Evolutionary conservation across 2,329 filamentous ascomycete genomes (phyloP).

Genomic region (Diaporthe ampelina): DNA sequence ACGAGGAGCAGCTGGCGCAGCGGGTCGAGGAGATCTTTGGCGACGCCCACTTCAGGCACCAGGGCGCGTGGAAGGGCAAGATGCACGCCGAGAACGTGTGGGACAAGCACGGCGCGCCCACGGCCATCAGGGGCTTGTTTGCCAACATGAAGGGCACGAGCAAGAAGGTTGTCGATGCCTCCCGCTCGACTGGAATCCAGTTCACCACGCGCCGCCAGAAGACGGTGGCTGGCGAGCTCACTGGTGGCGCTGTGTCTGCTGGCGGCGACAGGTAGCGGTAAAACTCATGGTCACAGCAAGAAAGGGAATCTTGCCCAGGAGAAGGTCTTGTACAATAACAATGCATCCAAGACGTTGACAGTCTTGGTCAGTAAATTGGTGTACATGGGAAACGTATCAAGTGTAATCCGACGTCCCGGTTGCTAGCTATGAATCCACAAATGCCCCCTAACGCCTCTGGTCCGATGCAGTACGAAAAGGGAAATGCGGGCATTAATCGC

Average conservation of each 20-base stretch:
- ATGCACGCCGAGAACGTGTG: constrained; percentile 62
- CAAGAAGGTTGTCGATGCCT: constrained; percentile 53
- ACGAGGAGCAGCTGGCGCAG: constrained; percentile 80
- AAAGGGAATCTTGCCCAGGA: background rate
- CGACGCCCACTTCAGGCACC: constrained; percentile 66
- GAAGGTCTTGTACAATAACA: constrained; percentile 7
- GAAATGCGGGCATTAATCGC: background rate
- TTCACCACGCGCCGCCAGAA: constrained; percentile 66
- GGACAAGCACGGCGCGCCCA: constrained; percentile 63
- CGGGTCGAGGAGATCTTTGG: constrained; percentile 84
- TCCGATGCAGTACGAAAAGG: constrained; percentile 41
- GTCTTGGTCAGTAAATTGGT: constrained; percentile 14
- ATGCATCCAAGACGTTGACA: background rate
- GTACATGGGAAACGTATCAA: constrained; percentile 18
- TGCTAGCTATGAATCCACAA: constrained; percentile 42
- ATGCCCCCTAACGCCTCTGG: constrained; percentile 43
- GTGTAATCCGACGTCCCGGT: constrained; percentile 44
- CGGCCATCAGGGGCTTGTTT: constrained; percentile 61
- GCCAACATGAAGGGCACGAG: constrained; percentile 51
- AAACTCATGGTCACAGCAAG: background rate
- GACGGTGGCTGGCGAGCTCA: constrained; percentile 70
- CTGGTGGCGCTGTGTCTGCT: constrained; percentile 61
- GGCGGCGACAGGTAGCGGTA: background rate
- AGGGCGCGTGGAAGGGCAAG: constrained; percentile 51
- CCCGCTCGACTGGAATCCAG: constrained; percentile 54